phyloP scores from a whole-genome alignment of 2,329 filamentous ascomycete genomes.

The Epicoccum nigrum region DNA sequence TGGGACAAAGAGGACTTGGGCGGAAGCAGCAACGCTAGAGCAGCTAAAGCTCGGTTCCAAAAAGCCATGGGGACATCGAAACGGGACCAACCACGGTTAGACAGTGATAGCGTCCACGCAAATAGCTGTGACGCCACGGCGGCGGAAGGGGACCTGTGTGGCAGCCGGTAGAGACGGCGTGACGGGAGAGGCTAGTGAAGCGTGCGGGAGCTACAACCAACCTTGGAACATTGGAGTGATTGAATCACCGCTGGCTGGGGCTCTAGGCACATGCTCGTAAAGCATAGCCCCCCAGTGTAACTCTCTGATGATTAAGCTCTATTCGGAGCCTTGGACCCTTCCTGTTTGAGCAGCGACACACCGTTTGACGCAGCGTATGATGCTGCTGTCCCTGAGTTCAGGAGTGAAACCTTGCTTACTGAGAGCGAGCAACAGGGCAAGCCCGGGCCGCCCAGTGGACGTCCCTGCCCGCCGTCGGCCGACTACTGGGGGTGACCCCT shows the following conservation, averaged over 20 bases:
- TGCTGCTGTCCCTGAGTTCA: constrained; percentile 20
- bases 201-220: constrained; percentile 47
- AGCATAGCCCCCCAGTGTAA: constrained; percentile 49
- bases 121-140: constrained; percentile 46
- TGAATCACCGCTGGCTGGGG: constrained; percentile 40
- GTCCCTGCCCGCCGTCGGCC: constrained; percentile 22
- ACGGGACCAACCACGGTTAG: constrained; percentile 36
- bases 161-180: constrained; percentile 42
- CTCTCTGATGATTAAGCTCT: constrained; percentile 40
- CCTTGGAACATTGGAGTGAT: constrained; percentile 31
- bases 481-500: constrained; percentile 20
- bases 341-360: constrained; percentile 25
- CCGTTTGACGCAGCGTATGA: constrained; percentile 22
- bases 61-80: constrained; percentile 34
- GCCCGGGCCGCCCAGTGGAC: constrained; percentile 29
- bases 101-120: constrained; percentile 35
- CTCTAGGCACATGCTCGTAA: constrained; percentile 45
- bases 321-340: constrained; percentile 32
- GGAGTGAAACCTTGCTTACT: constrained; percentile 19
- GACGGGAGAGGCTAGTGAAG: constrained; percentile 46
- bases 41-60: constrained; percentile 46
- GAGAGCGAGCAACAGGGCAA: constrained; percentile 24
- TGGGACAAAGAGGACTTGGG: constrained; percentile 45
- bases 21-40: constrained; percentile 42
- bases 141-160: constrained; percentile 36